A percentile compares a stretch with the other conserved stretches of the same genome.
These are phyloP conservation scores for Yamadazyma taylorii DNA, from an alignment of 1,139 yeast species.

Conservation along the genomic window DNA sequence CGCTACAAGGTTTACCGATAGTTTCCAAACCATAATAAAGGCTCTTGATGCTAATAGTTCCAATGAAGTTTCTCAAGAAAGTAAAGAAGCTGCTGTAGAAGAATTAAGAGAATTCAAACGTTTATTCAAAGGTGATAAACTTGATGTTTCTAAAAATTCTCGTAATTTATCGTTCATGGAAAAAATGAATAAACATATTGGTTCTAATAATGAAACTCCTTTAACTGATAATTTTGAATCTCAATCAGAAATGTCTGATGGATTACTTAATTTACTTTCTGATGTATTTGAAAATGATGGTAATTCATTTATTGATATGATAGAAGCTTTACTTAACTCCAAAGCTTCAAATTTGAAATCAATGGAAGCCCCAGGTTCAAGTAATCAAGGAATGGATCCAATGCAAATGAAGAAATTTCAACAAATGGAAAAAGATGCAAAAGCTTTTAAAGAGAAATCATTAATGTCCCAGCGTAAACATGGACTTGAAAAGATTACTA, in stretches of 20 bases:
- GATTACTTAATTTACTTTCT: constrained; percentile 53
- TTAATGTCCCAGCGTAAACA: constrained; percentile 1
- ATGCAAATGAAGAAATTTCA: constrained; percentile 1
- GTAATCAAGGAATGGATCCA: not conserved
- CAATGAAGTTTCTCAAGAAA: not conserved
- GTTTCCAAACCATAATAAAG: not conserved
- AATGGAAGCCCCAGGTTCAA: constrained; percentile 9
- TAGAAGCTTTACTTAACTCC: constrained; percentile 70
- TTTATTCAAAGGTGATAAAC: constrained; percentile 17
- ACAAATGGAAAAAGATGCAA: constrained; percentile 12
- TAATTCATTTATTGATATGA: constrained; percentile 68
- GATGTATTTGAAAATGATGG: constrained; percentile 68
- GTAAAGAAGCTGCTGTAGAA: constrained; percentile 1
- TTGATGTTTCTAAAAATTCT: constrained; percentile 26
- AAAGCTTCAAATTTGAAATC: constrained; percentile 49
- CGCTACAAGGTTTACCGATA: not conserved
- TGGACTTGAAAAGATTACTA: constrained; percentile 1
- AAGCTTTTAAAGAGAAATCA: constrained; percentile 9
- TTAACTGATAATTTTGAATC: not conserved
- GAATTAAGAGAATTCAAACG: constrained; percentile 1
- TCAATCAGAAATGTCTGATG: constrained; percentile 28
- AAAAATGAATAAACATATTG: constrained; percentile 1
- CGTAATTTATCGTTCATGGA: not conserved
- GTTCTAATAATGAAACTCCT: constrained; percentile 2
- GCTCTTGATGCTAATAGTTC: not conserved